Base-by-base conservation (phyloP, 257 asterid species). In the Solanum chmielewskii region DNA sequence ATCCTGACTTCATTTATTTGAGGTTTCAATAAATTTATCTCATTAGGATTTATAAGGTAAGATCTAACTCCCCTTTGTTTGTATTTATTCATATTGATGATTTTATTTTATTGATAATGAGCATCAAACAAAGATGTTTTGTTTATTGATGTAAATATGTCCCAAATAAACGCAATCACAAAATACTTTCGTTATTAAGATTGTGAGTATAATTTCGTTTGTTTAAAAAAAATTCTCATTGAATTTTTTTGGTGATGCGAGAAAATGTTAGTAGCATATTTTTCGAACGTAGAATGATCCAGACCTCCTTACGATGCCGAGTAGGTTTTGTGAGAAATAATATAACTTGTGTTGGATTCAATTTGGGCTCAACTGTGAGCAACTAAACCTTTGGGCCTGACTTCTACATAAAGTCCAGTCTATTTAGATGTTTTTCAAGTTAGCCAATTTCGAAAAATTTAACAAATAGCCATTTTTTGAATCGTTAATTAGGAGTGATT, bases 151-250 rank as follows among this genome's bases (percentile, higher is more conserved):
- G 6, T 16, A 52, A 52, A 16, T 52, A 16, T 52, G 60, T 16
- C 60, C 60, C 0, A 60, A 6, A 10, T 9, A 0, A 60, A 6
- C 6, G 15, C 70, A 62, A 62, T 62, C 31, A 62, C 29, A 62
- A 62, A 62, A 60, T 23, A 60, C 27, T 60, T 23, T 23, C 11
- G 4, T 60, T 23, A 0, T 62, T 11, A 62, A 23, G 31, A 62
- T 0, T 23, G 0, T 62, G 69, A 62, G 31, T 23, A 23, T 3
- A 11, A 1, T 21, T 60, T 23, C 0, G 3, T 52, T 52, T 52
- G 60, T 52, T 52, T 52, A 15, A 49, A 49, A 35, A 35, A 35
- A 4, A 15, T 9, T 49, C 23, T 49, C 23, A 52, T 52, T 52
- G 4, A 52, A 18, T 18, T 52, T 6, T 52, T 52, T 52, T 18